Percentiles rank a stretch among this genome's conserved stretches.
Conservation (phyloP, 108 stramenopile genomes). For the Pelagomonas calceolata region DNA sequence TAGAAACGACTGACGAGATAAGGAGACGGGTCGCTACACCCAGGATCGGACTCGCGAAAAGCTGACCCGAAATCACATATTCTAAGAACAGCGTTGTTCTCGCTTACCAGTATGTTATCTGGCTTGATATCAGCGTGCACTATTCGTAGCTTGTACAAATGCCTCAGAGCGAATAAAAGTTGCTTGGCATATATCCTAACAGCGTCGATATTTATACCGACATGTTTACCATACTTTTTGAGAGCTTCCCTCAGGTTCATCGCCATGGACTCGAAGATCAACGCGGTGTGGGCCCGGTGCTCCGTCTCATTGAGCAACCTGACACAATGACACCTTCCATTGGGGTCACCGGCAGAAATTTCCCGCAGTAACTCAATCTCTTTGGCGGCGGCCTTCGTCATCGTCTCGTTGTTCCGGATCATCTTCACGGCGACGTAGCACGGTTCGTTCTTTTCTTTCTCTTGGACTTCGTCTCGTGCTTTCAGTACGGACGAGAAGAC, state of each 20-base stretch:
- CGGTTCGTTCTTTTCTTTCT: slow-evolving; percentile 20
- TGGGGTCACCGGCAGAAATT: slow-evolving; percentile 24
- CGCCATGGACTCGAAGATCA: slow-evolving; percentile 67
- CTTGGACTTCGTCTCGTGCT: slow-evolving; percentile 27
- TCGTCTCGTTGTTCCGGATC: slow-evolving; percentile 93
- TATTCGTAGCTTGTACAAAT: slow-evolving; percentile 64
- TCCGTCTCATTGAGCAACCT: slow-evolving; percentile 35
- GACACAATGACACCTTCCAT: slow-evolving; percentile 33
- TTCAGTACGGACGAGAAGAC: slow-evolving; percentile 91
- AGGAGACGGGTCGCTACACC: slow-evolving; percentile 73
- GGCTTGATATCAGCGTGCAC: slow-evolving; percentile 97
- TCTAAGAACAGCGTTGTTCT: slow-evolving; percentile 64
- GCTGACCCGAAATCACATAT: slow-evolving; percentile 89
- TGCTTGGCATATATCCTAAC: slow-evolving; percentile 82
- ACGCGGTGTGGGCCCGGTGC: slow-evolving; percentile 59
- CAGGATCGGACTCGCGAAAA: slow-evolving; percentile 58
- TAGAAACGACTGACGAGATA: slow-evolving; percentile 96
- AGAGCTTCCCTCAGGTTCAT: slow-evolving; percentile 77
- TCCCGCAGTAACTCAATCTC: slow-evolving; percentile 37
- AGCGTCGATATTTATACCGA: slow-evolving; percentile 73
- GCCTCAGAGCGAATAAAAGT: slow-evolving; percentile 68
- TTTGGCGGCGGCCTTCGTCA: slow-evolving; percentile 79
- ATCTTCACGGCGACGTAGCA: slow-evolving; percentile 81
- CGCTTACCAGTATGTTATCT: slow-evolving; percentile 89
- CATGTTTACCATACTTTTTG: slow-evolving; percentile 79